Evolutionary conservation across 371 early-diverging fungal genomes (phyloP), one percentile per base, ranked within the genome.

Genomic region (Zopfochytrium polystomum): DNA sequence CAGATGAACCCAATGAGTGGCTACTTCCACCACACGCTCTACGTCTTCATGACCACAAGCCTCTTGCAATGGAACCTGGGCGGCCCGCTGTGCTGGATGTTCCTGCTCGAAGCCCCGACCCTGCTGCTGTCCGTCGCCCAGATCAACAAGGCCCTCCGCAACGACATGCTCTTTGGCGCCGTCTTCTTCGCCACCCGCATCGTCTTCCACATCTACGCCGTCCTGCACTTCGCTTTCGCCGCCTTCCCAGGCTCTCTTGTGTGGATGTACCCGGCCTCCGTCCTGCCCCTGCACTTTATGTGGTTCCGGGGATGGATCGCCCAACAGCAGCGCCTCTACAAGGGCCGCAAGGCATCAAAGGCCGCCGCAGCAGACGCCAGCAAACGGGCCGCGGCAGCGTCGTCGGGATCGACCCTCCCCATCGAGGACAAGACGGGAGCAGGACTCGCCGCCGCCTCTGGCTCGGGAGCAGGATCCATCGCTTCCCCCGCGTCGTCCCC

Each of bases 91-190:
- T 52, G 69, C n/a, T 33, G 74, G 0, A 53, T 71, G 26, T 69
- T 70, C 13, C 60, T 77, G 42, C 72, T 79, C 48, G 81, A 80
- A 35, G 51, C 80, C 4, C 81, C 81, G 6, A 80, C 81, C 1
- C 53, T 75, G 18, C 31, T 80, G 0, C 49, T 80, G 56, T 73
- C 81, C 1, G 20, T 75, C 15, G 81, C 81, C 13, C 56, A 68
- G n/a, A 52, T 80, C 27, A 27, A 70, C 55, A 67, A 64, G 43
- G 26, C 63, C 2, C 71, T 71, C 48, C 55, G 79, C 5, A 68
- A 63, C 65, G 81, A 80, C 33, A 25, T 43, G 1, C 54, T 80
- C 43, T 80, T 80, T 71, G 73, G 74, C 4, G 32, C 58, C 9
- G 59, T 62, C n/a, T 80, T 80, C 49, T 79, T 78, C 48, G 32